phyloP scores from a whole-genome alignment of 1,284 basidiomycete species.

The Ceratobasidium sp. region DNA sequence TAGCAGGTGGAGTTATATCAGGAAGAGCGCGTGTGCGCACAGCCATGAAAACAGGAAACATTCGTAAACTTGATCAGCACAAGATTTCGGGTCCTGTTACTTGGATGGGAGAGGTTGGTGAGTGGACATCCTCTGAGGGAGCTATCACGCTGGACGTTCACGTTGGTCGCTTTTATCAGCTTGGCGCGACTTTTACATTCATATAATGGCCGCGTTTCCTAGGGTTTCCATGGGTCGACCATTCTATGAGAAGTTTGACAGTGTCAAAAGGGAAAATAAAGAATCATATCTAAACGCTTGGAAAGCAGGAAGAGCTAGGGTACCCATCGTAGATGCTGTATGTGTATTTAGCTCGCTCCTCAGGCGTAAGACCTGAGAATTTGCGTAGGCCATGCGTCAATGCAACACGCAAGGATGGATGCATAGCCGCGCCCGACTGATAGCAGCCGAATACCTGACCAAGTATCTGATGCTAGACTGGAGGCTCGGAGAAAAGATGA shows the following conservation, averaged over 20 bases:
- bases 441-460: constrained; percentile 80
- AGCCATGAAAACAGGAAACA: constrained; percentile 62
- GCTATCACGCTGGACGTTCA: background rate
- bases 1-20: constrained; percentile 85
- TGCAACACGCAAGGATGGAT: constrained; percentile 80
- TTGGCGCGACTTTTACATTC: constrained; percentile 88
- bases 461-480: constrained; percentile 94
- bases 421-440: constrained; percentile 89
- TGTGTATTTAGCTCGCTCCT: background rate
- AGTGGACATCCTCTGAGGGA: too few species aligned
- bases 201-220: constrained; percentile 81
- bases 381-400: constrained; percentile 71
- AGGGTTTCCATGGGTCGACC: constrained; percentile 69
- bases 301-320: constrained; percentile 87
- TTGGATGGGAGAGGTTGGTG: constrained; percentile 84
- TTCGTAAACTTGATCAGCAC: constrained; percentile 65
- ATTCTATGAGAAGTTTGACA: constrained; percentile 74
- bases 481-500: constrained; percentile 80
- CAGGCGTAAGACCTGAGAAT: background rate
- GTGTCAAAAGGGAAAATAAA: constrained; percentile 78
- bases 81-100: constrained; percentile 74
- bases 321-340: constrained; percentile 88
- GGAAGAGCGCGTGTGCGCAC: constrained; percentile 76
- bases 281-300: constrained; percentile 71
- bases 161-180: constrained; percentile 49